phyloP scores from a whole-genome alignment of 805 yeast species.

The Schwanniomyces pseudopolymorphus region DNA sequence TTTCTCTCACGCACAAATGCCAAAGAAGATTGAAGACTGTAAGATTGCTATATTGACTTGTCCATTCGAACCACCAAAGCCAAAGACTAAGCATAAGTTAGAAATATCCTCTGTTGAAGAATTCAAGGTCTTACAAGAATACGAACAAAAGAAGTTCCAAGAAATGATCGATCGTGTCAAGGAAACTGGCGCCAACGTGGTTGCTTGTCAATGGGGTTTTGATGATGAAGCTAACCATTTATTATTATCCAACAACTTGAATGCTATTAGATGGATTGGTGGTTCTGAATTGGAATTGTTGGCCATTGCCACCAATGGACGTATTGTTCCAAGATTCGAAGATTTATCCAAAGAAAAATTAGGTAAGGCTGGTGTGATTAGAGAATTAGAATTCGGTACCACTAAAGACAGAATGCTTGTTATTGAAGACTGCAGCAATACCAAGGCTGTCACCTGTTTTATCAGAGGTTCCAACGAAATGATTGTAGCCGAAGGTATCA shows the following conservation, averaged over 20 bases:
- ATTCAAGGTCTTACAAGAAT: conserved; percentile 83
- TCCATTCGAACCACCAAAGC: conserved; percentile 99
- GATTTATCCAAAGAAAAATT: conserved; percentile 79
- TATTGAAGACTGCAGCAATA: conserved; percentile 83
- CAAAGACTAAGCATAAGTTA: conserved; percentile 96
- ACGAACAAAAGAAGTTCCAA: conserved; percentile 86
- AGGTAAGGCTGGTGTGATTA: conserved; percentile 82
- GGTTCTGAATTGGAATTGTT: conserved; percentile 94
- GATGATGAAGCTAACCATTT: conserved; percentile 98
- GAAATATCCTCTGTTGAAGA: conserved; percentile 94
- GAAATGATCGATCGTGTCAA: conserved; percentile 89
- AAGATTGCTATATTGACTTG: conserved; percentile 94
- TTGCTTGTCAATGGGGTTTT: conserved; percentile 99
- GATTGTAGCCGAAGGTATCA: conserved; percentile 95
- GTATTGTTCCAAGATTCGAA: conserved; percentile 96
- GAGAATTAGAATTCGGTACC: conserved; percentile 93
- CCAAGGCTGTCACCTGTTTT: conserved; percentile 88
- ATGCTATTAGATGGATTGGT: conserved; percentile 99
- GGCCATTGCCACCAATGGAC: conserved; percentile 96
- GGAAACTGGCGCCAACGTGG: conserved; percentile 90
- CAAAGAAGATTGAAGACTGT: conserved; percentile 72
- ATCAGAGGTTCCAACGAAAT: conserved; percentile 95
- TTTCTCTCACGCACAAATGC: conserved; percentile 98
- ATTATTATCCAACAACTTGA: conserved; percentile 80
- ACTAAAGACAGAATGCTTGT: conserved; percentile 95